Evolutionary conservation across 768 basidiomycete species (phyloP), one percentile per base, ranked within the genome.

Genomic region (Mycena rosella): DNA sequence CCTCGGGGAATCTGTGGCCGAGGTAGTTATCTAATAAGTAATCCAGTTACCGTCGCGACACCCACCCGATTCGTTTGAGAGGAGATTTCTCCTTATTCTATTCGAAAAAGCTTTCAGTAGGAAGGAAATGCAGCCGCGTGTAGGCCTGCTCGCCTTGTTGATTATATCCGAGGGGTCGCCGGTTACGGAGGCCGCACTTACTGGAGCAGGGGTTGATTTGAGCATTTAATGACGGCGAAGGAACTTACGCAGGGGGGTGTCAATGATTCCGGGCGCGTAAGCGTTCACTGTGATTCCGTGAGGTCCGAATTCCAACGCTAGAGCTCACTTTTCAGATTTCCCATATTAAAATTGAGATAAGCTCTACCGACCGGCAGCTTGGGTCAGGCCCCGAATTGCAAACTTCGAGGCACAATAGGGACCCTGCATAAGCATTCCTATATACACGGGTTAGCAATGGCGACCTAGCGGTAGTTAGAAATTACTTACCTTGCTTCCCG

Each of bases 341-440:
- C 3, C 2, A 17, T 6, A 47, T 20, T 15, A 13, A 17, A 53
- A 44, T 27, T 3, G 34, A 8, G 7, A 52, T 40, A 8, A 22
- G n/a, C 5, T 38, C 20, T 4, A 68, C 78, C 47, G 54, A 80
- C 80, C 79, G 20, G 75, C 74, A 18, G 72, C 71, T 63, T 84
- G 83, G 0, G 85, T 84, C 29, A 85, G 68, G 18, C 81, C 83
- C 29, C 83, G 75, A 0, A 86, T 55, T 3, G 83, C 83, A 68
- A 84, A 84, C 70, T 86, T 85, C 5, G 79, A 80, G 0, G 78
- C 73, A 42, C 73, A 75, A 61, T 85, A 86, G 17, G 78, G 72
- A 10, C 70, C 59, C 30, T 73, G 48, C 42, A 54, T 47, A 9
- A 55, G 57, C 26, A 48, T 26, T 13, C 70, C 72, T 73, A 17